phyloP scores from a whole-genome alignment of 306 rosid genomes.

The Rosa lucieae region DNA sequence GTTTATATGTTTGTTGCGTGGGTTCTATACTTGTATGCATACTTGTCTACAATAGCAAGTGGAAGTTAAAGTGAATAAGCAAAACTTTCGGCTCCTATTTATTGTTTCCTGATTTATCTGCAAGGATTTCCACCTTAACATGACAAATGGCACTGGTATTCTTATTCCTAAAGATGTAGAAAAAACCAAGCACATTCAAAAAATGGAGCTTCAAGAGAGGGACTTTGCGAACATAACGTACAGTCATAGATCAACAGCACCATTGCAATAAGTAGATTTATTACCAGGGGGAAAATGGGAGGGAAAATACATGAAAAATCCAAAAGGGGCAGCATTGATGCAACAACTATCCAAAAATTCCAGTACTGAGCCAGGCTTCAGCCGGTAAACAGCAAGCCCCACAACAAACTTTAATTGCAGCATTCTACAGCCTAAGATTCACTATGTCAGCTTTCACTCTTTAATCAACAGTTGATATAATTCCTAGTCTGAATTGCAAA shows the following conservation, averaged over 20 bases:
- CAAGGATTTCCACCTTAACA: not conserved
- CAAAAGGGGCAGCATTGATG: not conserved
- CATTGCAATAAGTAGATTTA: not conserved
- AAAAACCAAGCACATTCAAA: not conserved
- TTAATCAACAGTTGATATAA: not conserved
- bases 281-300: not conserved
- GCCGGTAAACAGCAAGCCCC: not conserved
- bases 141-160: not conserved
- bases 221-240: not conserved
- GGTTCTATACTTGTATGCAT: not conserved
- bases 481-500: slow-evolving; percentile 10
- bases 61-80: not conserved
- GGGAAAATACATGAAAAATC: not conserved
- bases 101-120: not conserved
- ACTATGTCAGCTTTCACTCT: slow-evolving; percentile 13
- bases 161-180: not conserved
- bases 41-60: too few relatives aligned
- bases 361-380: not conserved
- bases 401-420: not conserved
- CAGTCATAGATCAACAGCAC: not conserved
- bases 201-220: not conserved
- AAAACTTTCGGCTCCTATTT: not conserved
- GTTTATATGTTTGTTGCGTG: too few relatives aligned
- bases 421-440: slow-evolving; percentile 12
- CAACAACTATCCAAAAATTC: not conserved